Conservation (phyloP, 805 yeast genomes). For the Metschnikowia santaceciliae region DNA sequence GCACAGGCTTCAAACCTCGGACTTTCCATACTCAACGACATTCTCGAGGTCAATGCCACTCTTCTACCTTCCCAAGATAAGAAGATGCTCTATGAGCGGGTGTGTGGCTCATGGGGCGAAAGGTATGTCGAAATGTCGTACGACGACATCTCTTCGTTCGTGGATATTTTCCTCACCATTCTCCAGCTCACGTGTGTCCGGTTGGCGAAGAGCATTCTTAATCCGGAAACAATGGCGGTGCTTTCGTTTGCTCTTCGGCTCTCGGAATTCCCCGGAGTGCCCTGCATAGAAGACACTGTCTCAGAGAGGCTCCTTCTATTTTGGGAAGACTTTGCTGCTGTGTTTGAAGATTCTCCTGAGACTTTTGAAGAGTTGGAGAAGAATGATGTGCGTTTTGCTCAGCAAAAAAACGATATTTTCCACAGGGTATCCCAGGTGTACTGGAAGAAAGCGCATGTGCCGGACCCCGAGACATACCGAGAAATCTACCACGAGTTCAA, state of each 20-base stretch:
- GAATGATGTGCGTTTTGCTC: conserved; percentile 12
- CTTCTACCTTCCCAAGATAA: conserved; percentile 33
- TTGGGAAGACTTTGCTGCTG: conserved; percentile 66
- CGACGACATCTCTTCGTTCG: conserved; percentile 25
- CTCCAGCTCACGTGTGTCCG: conserved; percentile 45
- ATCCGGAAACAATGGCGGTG: conserved; percentile 34
- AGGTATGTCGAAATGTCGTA: conserved; percentile 32
- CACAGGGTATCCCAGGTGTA: conserved; percentile 55
- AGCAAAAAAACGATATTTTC: conserved; percentile 36
- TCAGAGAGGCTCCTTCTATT: conserved; percentile 52
- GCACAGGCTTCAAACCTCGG: conserved; percentile 9
- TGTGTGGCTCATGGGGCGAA: conserved; percentile 47
- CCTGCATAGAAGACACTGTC: conserved; percentile 57
- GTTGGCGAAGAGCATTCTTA: conserved; percentile 37
- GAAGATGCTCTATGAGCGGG: conserved; percentile 23
- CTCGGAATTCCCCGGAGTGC: conserved; percentile 53
- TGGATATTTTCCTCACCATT: conserved; percentile 43
- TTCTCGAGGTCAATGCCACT: conserved; percentile 43
- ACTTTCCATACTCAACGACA: conserved; percentile 34
- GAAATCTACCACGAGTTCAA: conserved; percentile 52
- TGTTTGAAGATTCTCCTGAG: conserved; percentile 26
- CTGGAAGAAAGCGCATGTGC: conserved; percentile 61
- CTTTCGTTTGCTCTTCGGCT: conserved; percentile 48
- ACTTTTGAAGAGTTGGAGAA: conserved; percentile 17
- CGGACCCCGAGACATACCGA: conserved; percentile 27